Conservation (phyloP, 2,329 filamentous ascomycete species). For the Colletotrichum sp. region DNA sequence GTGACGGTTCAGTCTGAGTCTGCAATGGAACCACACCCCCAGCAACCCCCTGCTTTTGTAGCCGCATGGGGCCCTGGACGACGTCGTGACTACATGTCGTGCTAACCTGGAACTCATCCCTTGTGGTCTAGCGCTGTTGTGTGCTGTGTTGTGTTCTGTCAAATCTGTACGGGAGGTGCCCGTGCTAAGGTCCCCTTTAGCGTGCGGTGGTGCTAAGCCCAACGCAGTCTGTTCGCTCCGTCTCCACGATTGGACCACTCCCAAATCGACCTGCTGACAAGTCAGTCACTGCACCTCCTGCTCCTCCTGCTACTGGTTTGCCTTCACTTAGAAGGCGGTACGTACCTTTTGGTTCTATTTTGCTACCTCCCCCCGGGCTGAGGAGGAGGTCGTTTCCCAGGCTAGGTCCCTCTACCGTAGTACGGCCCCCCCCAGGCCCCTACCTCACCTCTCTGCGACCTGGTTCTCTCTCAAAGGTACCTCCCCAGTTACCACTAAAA, state of each 20-base stretch:
- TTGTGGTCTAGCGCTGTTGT: background rate
- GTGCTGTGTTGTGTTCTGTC: background rate
- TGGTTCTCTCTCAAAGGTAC: background rate
- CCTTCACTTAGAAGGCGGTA: background rate
- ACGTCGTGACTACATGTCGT: constrained; percentile 6
- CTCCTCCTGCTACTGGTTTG: background rate
- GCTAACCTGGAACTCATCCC: background rate
- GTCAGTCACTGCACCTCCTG: background rate
- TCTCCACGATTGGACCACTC: constrained; percentile 10
- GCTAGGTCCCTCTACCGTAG: background rate
- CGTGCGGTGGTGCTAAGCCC: constrained; percentile 1
- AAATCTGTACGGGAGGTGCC: background rate
- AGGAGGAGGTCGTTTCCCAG: background rate
- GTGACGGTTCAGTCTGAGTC: background rate
- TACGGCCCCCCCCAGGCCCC: background rate
- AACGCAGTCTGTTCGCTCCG: constrained; percentile 6
- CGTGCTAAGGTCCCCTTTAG: background rate
- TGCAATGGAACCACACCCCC: background rate
- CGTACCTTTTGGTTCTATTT: background rate
- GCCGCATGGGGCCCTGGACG: constrained; percentile 11
- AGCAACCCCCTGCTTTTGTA: constrained; percentile 1
- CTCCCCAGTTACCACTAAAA: background rate
- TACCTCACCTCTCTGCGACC: background rate
- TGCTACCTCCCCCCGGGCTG: background rate
- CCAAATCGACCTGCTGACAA: background rate